Evolutionary conservation across 169 alveolate species (phyloP), one percentile per base, ranked within the genome.

Genomic region (Plasmodium vivax): DNA sequence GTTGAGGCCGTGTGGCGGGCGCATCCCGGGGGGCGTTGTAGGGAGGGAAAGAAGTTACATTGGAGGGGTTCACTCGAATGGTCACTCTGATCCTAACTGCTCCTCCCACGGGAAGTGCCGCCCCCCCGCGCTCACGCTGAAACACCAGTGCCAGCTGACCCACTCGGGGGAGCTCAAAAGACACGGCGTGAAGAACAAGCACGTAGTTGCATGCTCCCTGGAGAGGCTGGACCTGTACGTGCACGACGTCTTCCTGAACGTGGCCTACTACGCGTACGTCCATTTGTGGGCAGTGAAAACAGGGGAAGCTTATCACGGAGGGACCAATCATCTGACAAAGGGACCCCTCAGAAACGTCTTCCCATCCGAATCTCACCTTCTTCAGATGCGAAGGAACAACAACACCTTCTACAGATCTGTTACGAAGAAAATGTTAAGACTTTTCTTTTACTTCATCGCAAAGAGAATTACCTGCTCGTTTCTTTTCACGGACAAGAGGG

Each of bases 161-260:
- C 45, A 58, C 12, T 16, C 10, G 7, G 62, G 45, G 32, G 47
- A 62, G 7, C 27, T 80, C 43, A 36, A 56, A 9, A 83, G 47
- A 62, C 73, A 36, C 14, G 43, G 73, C 45, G 30, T 36, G 27
- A 83, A 83, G 32, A 83, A 36, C 81, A 83, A 19, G 23, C 82
- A 83, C 27, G 2, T 58, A 27, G 16, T 83, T 19, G 36, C 74
- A 32, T 32, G 43, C 0, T 34, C 16, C 74, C 2, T 83, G 41
- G 19, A 47, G 12, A 83, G 73, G 81, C 27, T 83, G 51, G 38
- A 83, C 41, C 51, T 83, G 73, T 83, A 83, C 45, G 16, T 83
- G 2, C 73, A 56, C 30, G 92, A 83, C 73, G 62, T 83, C 45
- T 34, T 83, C 81, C 12, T 83, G 23, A 83, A 83, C 58, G 27